These are phyloP conservation scores for Cercophora samala DNA, from an alignment of 495 filamentous ascomycete species.

Conservation along the genomic window DNA sequence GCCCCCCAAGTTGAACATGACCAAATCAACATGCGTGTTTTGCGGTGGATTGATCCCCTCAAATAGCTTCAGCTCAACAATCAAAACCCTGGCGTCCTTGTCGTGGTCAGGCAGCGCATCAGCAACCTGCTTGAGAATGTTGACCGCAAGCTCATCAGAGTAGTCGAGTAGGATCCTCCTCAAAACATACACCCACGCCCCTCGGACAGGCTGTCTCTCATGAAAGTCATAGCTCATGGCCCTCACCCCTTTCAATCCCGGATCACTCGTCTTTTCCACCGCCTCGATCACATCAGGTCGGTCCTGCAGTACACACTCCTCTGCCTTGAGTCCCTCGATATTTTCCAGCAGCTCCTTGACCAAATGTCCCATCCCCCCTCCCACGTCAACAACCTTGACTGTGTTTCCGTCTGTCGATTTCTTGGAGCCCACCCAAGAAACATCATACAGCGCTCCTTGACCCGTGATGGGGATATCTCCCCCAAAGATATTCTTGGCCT, in stretches of 20 bases:
- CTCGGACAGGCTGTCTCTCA: conserved; percentile 44
- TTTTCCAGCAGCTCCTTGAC: conserved; percentile 35
- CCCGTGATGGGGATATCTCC: conserved; percentile 21
- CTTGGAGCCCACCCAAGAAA: conserved; percentile 25
- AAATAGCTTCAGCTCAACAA: conserved; percentile 30
- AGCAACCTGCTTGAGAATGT: conserved; percentile 40
- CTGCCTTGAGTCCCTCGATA: conserved; percentile 28
- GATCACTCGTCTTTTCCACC: conserved; percentile 19
- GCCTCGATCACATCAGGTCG: conserved; percentile 39
- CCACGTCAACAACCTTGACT: conserved; percentile 48
- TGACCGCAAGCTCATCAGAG: conserved; percentile 35
- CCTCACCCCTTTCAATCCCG: conserved; percentile 27
- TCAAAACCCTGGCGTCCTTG: conserved; percentile 26
- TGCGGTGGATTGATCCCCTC: conserved; percentile 20
- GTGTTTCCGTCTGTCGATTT: conserved; percentile 7
- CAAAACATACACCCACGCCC: conserved; percentile 48
- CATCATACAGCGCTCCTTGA: conserved; percentile 23
- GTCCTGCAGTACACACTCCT: conserved; percentile 47
- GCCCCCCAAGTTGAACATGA: conserved; percentile 34
- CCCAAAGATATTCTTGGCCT: conserved; percentile 22
- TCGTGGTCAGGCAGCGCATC: conserved; percentile 37
- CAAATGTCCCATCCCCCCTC: conserved; percentile 48
- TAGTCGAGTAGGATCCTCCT: conserved; percentile 54
- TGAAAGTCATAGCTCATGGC: conserved; percentile 45
- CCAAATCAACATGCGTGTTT: conserved; percentile 31